A percentile compares a stretch with the other conserved stretches of the same genome.
Evolutionary conservation across 257 asterid species (phyloP).

Genomic region (Mitragyna speciosa): DNA sequence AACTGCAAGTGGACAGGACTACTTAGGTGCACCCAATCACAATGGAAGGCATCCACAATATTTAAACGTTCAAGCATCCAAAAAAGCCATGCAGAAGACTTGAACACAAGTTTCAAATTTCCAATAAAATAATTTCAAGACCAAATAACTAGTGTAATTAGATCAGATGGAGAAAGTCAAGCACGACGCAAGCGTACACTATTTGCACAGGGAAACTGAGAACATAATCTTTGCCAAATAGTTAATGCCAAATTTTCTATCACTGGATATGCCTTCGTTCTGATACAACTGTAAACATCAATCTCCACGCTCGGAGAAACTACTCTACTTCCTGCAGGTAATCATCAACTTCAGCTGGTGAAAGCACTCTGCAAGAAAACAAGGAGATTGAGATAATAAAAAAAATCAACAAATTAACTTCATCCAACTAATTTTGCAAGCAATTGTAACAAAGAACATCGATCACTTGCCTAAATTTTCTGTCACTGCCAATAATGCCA

Average conservation of each 20-base stretch:
- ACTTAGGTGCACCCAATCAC: background rate
- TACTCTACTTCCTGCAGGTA: conserved; percentile 93
- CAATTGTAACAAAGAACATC: background rate
- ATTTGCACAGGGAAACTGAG: background rate
- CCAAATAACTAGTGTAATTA: background rate
- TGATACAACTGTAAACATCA: background rate
- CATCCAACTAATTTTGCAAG: background rate
- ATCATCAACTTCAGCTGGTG: conserved; percentile 92
- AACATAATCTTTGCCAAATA: background rate
- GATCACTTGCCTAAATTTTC: conserved; percentile 55
- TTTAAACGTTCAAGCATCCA: background rate
- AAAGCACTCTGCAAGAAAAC: conserved; percentile 65
- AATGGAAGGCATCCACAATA: background rate
- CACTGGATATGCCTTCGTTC: background rate
- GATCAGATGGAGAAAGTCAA: background rate
- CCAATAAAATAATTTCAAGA: background rate
- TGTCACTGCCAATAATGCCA: conserved; percentile 90
- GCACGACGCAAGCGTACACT: background rate
- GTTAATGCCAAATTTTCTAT: background rate
- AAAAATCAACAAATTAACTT: background rate
- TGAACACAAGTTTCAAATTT: background rate
- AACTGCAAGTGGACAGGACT: too few species aligned
- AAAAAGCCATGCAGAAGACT: background rate
- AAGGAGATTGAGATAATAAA: conserved; percentile 9
- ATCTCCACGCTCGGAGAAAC: conserved; percentile 4